Evolutionary conservation across 345 rosid species (phyloP), one percentile per base, ranked within the genome.

Genomic region (Raphanus raphanistrum): DNA sequence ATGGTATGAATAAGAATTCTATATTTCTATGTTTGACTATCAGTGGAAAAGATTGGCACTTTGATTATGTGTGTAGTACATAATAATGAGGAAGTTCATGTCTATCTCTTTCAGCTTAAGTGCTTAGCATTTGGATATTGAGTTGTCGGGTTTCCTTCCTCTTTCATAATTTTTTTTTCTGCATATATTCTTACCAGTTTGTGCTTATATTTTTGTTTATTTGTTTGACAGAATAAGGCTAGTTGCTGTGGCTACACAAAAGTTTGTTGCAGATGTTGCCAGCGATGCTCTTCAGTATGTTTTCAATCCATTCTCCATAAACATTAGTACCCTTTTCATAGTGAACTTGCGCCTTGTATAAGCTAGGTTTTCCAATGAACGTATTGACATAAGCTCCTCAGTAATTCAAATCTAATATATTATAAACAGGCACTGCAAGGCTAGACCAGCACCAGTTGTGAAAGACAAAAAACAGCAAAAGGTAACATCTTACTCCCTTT

Each of bases 391-490:
- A 38, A 72, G 32, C 32, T 58, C 2, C 45, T 1, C 25, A 71
- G 32, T 41, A 58, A 63, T 77, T 52, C 60, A 9, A n/a, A 64
- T 45, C n/a, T n/a, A 58, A 54, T 72, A 63, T 74, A 21, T 27
- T 50, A 63, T 13, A 15, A 79, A 76, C 75, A 92, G 96, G 88
- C 97, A 92, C 55, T 94, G 97, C 89, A 90, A 86, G 88, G 98
- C 98, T 72, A 88, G 98, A 75, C 97, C 84, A 75, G 74, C 92
- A 66, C 68, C 98, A 41, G 85, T 92, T n/a, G 92, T 89, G 38
- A 94, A 92, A 87, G 98, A 94, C 87, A 94, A 94, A 84, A 94
- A 92, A 84, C 97, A 88, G 87, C 97, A 90, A 82, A 94, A 94
- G 97, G 97, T 94, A 68, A 62, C 79, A 8, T 57, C 5, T 77